phyloP scores from a whole-genome alignment of 177 flowering plant species.

The Telopea speciosissima region DNA sequence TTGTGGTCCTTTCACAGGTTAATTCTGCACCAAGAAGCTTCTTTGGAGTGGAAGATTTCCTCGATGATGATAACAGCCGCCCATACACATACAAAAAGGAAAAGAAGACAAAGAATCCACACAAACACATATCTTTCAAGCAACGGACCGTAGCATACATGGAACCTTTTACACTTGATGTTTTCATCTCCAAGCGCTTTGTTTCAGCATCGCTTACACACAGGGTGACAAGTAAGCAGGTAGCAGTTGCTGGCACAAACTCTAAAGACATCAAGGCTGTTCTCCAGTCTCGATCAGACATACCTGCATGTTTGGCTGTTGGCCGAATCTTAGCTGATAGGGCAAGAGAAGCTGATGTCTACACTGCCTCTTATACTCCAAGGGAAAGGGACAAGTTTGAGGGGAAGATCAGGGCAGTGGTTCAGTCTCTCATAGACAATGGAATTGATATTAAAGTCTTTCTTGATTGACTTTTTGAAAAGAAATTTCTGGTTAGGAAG shows the following conservation, averaged over 20 bases:
- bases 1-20: constrained; percentile 30
- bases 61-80: constrained; percentile 78
- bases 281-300: constrained; percentile 71
- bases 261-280: constrained; percentile 93
- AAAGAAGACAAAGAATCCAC: constrained; percentile 83
- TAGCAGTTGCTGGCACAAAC: constrained; percentile 94
- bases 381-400: constrained; percentile 92
- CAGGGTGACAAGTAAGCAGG: constrained; percentile 84
- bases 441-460: constrained; percentile 85
- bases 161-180: constrained; percentile 93
- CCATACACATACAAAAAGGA: constrained; percentile 89
- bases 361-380: constrained; percentile 81
- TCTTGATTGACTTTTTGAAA: constrained; percentile 45
- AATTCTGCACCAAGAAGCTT: constrained; percentile 71
- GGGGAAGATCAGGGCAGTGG: constrained; percentile 95
- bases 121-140: constrained; percentile 82
- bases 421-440: constrained; percentile 85
- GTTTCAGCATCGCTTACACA: constrained; percentile 92
- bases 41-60: constrained; percentile 87
- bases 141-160: constrained; percentile 77
- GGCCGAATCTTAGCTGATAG: constrained; percentile 73
- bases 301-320: constrained; percentile 84
- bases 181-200: constrained; percentile 88
- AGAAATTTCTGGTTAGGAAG: background rate
- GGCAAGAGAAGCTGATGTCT: constrained; percentile 89